Percentiles rank a stretch among this genome's conserved stretches.
Conservation (phyloP, 2,329 filamentous ascomycete genomes). For the Venturia pyrina region DNA sequence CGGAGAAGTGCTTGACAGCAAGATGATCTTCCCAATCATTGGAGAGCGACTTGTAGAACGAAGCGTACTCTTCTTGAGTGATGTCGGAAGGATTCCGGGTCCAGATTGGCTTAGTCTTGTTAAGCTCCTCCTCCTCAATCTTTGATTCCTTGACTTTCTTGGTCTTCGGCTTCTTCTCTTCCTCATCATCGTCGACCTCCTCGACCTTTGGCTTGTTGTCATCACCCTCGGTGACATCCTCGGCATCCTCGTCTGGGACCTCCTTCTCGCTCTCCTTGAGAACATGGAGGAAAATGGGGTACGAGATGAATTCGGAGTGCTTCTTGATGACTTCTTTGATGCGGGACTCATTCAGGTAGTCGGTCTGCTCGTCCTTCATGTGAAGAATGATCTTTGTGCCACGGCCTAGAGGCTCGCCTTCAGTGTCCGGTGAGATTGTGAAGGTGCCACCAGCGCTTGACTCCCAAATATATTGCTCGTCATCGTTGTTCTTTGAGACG, state of each 20-base stretch:
- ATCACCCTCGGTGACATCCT: constrained; percentile 52
- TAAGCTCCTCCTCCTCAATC: constrained; percentile 98
- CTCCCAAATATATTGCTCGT: constrained; percentile 99
- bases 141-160: constrained; percentile 99
- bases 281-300: constrained; percentile 99
- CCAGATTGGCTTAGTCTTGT: constrained; percentile 99
- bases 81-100: constrained; percentile 96
- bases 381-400: constrained; percentile 98
- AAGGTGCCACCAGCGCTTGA: constrained; percentile 96
- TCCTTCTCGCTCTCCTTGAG: constrained; percentile 98
- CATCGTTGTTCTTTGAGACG: constrained; percentile 98
- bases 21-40: constrained; percentile 99
- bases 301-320: constrained; percentile 99
- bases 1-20: constrained; percentile 99
- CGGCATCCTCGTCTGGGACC: constrained; percentile 90
- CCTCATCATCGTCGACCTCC: constrained; percentile 76
- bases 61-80: constrained; percentile 88
- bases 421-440: constrained; percentile 81
- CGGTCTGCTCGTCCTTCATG: constrained; percentile 97
- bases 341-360: constrained; percentile 97
- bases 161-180: constrained; percentile 92
- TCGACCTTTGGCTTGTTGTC: constrained; percentile 95
- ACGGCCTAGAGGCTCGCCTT: constrained; percentile 82
- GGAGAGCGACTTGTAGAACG: constrained; percentile 99
- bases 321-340: constrained; percentile 99